These are phyloP conservation scores for Candida pini DNA, from an alignment of 805 yeast genomes.

Conservation along the genomic window DNA sequence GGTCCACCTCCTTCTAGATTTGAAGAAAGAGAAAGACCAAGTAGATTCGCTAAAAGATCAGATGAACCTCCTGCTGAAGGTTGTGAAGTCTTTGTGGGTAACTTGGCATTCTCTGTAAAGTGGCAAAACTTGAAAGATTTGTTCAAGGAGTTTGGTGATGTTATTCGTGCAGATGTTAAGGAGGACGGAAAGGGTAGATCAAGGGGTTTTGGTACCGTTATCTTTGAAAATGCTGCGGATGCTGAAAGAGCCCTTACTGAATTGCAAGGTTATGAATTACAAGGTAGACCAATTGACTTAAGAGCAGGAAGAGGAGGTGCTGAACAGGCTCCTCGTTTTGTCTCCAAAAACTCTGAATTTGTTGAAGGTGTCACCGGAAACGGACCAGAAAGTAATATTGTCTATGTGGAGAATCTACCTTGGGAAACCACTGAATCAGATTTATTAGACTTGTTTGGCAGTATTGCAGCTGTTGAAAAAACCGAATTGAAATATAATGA, in stretches of 20 bases:
- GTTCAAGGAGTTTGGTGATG: constrained; percentile 70
- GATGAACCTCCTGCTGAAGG: constrained; percentile 24
- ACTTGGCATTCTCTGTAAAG: constrained; percentile 72
- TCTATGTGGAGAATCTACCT: constrained; percentile 77
- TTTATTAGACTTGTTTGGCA: constrained; percentile 76
- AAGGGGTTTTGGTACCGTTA: constrained; percentile 81
- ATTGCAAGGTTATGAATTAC: constrained; percentile 63
- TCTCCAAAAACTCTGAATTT: constrained; percentile 45
- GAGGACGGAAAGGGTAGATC: constrained; percentile 66
- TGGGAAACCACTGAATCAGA: constrained; percentile 85
- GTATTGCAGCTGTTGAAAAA: constrained; percentile 65
- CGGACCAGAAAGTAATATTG: constrained; percentile 54
- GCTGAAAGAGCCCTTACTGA: constrained; percentile 66
- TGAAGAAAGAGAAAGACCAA: constrained; percentile 11
- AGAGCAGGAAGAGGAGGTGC: constrained; percentile 54
- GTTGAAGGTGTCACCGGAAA: constrained; percentile 59
- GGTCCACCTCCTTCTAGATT: constrained; percentile 5
- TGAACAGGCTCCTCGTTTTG: constrained; percentile 5
- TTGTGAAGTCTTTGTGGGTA: constrained; percentile 67
- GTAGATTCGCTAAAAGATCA: constrained; percentile 5
- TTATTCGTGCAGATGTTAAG: constrained; percentile 78
- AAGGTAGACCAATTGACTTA: constrained; percentile 76
- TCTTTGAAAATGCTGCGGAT: constrained; percentile 57
- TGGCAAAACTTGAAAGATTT: constrained; percentile 87
- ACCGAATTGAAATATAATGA: constrained; percentile 70